Conservation (phyloP, 2,329 filamentous ascomycete species). For the Bipolaris bicolor region DNA sequence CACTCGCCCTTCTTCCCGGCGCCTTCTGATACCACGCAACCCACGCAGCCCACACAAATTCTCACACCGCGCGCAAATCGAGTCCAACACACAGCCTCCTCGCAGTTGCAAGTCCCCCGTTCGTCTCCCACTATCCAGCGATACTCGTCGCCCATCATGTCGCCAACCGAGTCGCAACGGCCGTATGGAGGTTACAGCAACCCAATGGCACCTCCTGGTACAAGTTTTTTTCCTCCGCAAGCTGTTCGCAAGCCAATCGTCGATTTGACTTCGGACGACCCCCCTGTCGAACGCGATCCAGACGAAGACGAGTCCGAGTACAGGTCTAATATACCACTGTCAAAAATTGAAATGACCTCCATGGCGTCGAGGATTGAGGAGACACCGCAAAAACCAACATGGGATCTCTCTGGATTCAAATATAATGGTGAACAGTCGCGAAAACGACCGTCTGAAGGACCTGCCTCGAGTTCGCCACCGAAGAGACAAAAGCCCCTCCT, state of each 20-base stretch:
- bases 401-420: constrained; percentile 35
- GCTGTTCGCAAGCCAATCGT: constrained; percentile 50
- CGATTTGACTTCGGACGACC: constrained; percentile 54
- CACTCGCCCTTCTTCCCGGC: constrained; percentile 37
- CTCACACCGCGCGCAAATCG: constrained; percentile 52
- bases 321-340: constrained; percentile 65
- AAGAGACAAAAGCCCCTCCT: constrained; percentile 36
- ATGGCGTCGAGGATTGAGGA: constrained; percentile 38
- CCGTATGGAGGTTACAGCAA: constrained; percentile 65
- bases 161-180: constrained; percentile 68
- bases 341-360: constrained; percentile 55
- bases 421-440: constrained; percentile 30
- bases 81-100: constrained; percentile 34
- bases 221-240: constrained; percentile 62
- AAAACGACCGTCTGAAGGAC: constrained; percentile 37
- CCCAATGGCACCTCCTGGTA: constrained; percentile 79
- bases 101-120: constrained; percentile 78
- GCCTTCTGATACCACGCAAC: constrained; percentile 58
- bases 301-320: constrained; percentile 49
- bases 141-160: constrained; percentile 49
- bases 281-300: constrained; percentile 56
- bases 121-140: constrained; percentile 71
- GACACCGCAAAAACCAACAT: constrained; percentile 42
- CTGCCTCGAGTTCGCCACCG: constrained; percentile 21
- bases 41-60: constrained; percentile 69